Conservation (phyloP, 805 yeast species). For the Lachancea fermentati region DNA sequence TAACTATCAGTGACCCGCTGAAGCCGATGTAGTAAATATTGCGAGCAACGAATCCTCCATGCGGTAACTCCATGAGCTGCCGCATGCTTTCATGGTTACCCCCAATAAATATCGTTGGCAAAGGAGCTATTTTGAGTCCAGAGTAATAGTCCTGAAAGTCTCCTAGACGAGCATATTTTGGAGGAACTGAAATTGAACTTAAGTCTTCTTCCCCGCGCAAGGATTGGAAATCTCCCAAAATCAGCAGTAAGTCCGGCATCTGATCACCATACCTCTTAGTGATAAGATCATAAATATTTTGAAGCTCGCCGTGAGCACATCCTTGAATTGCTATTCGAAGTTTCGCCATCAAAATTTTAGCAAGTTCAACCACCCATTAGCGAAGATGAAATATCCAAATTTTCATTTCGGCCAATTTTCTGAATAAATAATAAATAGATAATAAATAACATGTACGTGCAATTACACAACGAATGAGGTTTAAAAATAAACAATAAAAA, state of each 20-base stretch:
- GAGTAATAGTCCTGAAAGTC: slow-evolving; percentile 72
- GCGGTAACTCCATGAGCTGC: slow-evolving; percentile 61
- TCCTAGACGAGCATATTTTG: slow-evolving; percentile 67
- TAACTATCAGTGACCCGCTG: slow-evolving; percentile 65
- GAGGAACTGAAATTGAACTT: slow-evolving; percentile 68
- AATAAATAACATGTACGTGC: no score
- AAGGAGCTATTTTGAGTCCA: slow-evolving; percentile 58
- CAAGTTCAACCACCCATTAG: no score
- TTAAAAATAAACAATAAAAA: no score
- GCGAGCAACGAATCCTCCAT: slow-evolving; percentile 93
- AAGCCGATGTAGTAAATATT: slow-evolving; percentile 81
- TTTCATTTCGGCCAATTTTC: no score
- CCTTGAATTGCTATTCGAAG: slow-evolving; percentile 70
- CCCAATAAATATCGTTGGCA: slow-evolving; percentile 77
- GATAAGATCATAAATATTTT: slow-evolving; percentile 46
- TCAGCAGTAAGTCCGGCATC: slow-evolving; percentile 50
- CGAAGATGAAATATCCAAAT: no score
- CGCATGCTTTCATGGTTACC: slow-evolving; percentile 94
- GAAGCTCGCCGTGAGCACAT: slow-evolving; percentile 81
- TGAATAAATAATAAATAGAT: no score
- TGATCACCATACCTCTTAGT: neutral
- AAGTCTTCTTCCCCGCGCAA: slow-evolving; percentile 60
- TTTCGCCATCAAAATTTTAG: no score
- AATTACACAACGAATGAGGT: no score
- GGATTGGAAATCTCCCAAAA: slow-evolving; percentile 93